Conservation (phyloP, 805 yeast genomes). For the Metschnikowia dekortorum region DNA sequence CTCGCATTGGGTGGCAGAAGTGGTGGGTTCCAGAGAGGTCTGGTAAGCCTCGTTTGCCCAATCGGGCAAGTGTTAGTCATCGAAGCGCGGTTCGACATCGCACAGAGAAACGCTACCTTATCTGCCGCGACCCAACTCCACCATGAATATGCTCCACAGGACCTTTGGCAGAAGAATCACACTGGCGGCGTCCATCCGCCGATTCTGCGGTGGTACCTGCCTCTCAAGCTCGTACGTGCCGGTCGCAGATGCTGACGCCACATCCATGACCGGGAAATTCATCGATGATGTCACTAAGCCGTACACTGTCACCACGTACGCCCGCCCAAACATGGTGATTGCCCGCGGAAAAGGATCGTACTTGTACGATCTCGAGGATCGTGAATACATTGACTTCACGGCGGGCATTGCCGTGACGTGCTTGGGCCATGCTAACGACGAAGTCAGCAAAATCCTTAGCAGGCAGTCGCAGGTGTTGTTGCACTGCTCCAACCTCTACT, state of each 20-base stretch:
- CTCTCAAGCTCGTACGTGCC: constrained; percentile 12
- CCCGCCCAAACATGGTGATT: constrained; percentile 72
- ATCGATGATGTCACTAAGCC: constrained; percentile 45
- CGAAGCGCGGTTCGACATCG: constrained; percentile 20
- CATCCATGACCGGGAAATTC: constrained; percentile 34
- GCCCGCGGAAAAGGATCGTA: constrained; percentile 79
- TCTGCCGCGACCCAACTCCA: not conserved
- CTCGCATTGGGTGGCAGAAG: too few species aligned
- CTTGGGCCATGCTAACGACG: constrained; percentile 80
- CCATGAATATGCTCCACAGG: constrained; percentile 1
- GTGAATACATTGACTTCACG: constrained; percentile 80
- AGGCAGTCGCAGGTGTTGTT: constrained; percentile 71
- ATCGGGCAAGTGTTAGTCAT: constrained; percentile 16
- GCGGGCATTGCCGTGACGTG: constrained; percentile 98
- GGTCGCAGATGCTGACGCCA: constrained; percentile 27
- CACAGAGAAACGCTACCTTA: not conserved
- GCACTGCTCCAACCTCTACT: constrained; percentile 83
- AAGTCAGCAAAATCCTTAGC: constrained; percentile 62
- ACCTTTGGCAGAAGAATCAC: not conserved
- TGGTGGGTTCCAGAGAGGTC: too few species aligned
- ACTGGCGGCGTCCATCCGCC: not conserved
- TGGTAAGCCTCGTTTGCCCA: constrained; percentile 3
- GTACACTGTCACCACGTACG: constrained; percentile 70
- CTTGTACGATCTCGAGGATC: constrained; percentile 75
- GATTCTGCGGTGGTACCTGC: not conserved